Base-by-base conservation (phyloP, 352 stramenopile species). In the Globisporangium uncinulatum region DNA sequence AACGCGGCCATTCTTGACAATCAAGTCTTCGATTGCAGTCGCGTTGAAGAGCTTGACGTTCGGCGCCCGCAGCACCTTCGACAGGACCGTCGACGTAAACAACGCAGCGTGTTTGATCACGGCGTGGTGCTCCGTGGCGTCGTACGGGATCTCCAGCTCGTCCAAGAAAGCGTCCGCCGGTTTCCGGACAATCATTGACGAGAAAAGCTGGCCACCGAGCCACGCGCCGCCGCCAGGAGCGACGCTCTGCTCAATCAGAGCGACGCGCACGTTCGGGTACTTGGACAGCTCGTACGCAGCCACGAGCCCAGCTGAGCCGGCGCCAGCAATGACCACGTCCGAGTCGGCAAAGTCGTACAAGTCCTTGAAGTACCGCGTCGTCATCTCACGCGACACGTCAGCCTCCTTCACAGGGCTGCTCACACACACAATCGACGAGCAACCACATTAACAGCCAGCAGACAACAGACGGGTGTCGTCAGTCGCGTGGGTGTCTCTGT, bases 11-110 rank as follows among this genome's bases (percentile, higher is more conserved):
- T 86, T 64, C 66, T 83, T 83, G 44, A 86, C 73, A 44, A 86
- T 86, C 60, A 86, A 51, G 39, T 86, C 76, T 54, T 86, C 76
- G 54, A 86, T 83, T 19, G 76, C 73, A n/a, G 76, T 86, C 39
- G 76, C 76, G 61, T 86, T 86, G 65, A 86, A 86, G 31, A 86
- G 69, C 74, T 86, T 86, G 54, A 86, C 73, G 63, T 86, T 86
- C 9, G 73, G 69, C 50, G 71, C 69, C 10, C 64, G 67, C 46
- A 86, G 54, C 37, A 83, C 57, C 76, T 86, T 86, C 45, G 69
- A 63, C 73, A 86, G 77, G 31, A 86, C 69, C 13, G 76, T 86
- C 50, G 76, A 84, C 56, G 76, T 86, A 63, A 86, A 86, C 44
- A 83, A 51, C 21, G 76, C 76, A 2, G 76, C 76, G 59, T 86